phyloP scores from a whole-genome alignment of 257 asterid genomes.

The Solanum pennellii region DNA sequence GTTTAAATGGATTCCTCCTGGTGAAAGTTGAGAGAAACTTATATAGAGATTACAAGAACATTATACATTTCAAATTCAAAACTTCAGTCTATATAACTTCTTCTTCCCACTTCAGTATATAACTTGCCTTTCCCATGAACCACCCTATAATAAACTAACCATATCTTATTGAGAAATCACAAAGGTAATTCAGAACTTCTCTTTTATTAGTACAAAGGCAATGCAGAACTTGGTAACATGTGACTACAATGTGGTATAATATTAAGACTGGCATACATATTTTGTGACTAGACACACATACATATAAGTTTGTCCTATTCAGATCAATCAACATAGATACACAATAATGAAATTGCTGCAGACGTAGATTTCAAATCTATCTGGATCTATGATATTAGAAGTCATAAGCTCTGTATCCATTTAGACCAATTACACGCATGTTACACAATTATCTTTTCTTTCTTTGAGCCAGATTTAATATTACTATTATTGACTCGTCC shows the following conservation, averaged over 20 bases:
- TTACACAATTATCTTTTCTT: neutral
- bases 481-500: neutral
- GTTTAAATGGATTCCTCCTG: neutral
- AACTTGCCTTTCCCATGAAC: neutral
- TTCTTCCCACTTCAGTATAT: neutral
- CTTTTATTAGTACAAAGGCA: neutral
- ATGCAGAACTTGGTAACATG: neutral
- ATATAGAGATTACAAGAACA: neutral
- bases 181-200: neutral
- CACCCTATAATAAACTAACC: neutral
- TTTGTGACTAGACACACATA: neutral
- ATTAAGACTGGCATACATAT: neutral
- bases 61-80: neutral
- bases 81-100: neutral
- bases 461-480: neutral
- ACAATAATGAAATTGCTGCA: neutral
- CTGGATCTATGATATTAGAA: neutral
- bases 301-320: neutral
- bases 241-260: neutral
- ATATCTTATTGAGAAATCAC: neutral
- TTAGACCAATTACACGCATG: neutral
- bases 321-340: neutral
- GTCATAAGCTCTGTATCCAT: neutral
- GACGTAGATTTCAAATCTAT: neutral
- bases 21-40: neutral